phyloP scores from a whole-genome alignment of 2,329 filamentous ascomycete genomes.

The Talaromyces rugulosus region DNA sequence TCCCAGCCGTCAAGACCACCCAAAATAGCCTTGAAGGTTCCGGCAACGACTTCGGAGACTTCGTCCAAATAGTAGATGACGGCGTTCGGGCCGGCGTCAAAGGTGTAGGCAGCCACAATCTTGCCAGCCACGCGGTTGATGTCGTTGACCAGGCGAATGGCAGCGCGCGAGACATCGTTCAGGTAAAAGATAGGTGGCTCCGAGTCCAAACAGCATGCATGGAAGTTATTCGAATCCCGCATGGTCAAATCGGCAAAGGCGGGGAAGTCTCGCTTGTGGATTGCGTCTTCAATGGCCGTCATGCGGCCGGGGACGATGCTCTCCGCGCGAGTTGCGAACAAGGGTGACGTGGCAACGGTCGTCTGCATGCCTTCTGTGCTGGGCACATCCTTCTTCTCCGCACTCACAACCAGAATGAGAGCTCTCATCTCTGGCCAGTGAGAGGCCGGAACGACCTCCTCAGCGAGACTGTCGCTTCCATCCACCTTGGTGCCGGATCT shows the following conservation, averaged over 20 bases:
- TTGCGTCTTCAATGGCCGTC: slow-evolving; percentile 77
- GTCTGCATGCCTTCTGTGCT: slow-evolving; percentile 96
- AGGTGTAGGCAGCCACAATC: slow-evolving; percentile 88
- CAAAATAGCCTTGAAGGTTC: slow-evolving; percentile 71
- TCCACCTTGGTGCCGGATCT: slow-evolving; percentile 70
- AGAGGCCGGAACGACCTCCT: slow-evolving; percentile 78
- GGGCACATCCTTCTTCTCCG: slow-evolving; percentile 92
- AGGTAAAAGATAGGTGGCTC: slow-evolving; percentile 98
- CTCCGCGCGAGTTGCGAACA: slow-evolving; percentile 73
- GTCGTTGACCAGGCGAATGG: slow-evolving; percentile 81
- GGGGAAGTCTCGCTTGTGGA: slow-evolving; percentile 74
- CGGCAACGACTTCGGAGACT: slow-evolving; percentile 68
- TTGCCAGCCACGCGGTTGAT: slow-evolving; percentile 78
- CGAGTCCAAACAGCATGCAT: slow-evolving; percentile 90
- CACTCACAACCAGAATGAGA: slow-evolving; percentile 82
- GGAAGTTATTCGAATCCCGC: slow-evolving; percentile 96
- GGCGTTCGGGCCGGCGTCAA: slow-evolving; percentile 94
- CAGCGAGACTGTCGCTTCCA: slow-evolving; percentile 81
- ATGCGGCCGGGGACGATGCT: slow-evolving; percentile 79
- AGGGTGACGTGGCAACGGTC: slow-evolving; percentile 83
- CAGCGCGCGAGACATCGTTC: slow-evolving; percentile 86
- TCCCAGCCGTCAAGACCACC: slow-evolving; percentile 55
- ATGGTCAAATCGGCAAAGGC: slow-evolving; percentile 87
- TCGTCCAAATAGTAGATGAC: slow-evolving; percentile 92
- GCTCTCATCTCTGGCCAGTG: slow-evolving; percentile 98